A percentile compares a stretch with the other conserved stretches of the same genome.
Conservation (phyloP, 2,329 filamentous ascomycete genomes). For the Diplodia corticola region DNA sequence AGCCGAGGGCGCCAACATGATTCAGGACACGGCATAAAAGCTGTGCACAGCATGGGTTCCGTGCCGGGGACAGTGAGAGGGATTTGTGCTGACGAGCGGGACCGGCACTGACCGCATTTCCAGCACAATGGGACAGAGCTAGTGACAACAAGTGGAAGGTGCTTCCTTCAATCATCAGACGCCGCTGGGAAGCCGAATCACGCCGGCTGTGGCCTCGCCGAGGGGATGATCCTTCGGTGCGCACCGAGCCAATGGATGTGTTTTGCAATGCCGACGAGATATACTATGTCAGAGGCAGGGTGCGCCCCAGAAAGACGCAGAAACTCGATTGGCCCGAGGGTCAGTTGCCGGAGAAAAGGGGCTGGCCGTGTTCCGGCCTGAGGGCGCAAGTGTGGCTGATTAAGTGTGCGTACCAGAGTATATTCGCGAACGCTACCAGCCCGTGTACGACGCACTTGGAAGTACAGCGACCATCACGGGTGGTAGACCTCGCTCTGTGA, state of each 20-base stretch:
- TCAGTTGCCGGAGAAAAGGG: not conserved
- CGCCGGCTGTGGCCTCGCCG: not conserved
- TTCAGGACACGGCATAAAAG: not conserved
- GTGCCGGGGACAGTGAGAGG: too few relatives aligned
- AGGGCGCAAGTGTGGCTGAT: not conserved
- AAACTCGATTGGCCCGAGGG: not conserved
- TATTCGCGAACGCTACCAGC: not conserved
- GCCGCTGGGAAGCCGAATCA: conserved; percentile 10
- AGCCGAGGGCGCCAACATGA: too few relatives aligned
- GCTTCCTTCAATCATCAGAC: conserved; percentile 1
- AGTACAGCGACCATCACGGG: too few relatives aligned
- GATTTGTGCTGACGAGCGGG: not conserved
- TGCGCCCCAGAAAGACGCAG: not conserved
- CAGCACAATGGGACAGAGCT: not conserved
- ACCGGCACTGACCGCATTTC: not conserved
- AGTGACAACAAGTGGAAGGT: not conserved
- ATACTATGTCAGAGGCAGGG: not conserved
- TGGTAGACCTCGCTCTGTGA: too few relatives aligned
- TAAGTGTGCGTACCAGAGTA: not conserved
- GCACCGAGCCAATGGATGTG: not conserved
- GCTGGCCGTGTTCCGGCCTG: not conserved
- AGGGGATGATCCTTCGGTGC: not conserved
- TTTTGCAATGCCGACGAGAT: conserved; percentile 10
- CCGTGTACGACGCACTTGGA: not conserved
- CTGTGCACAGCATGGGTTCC: not conserved